These are phyloP conservation scores for Zasmidium angulare DNA, from an alignment of 2,329 filamentous ascomycete genomes.

Conservation along the genomic window DNA sequence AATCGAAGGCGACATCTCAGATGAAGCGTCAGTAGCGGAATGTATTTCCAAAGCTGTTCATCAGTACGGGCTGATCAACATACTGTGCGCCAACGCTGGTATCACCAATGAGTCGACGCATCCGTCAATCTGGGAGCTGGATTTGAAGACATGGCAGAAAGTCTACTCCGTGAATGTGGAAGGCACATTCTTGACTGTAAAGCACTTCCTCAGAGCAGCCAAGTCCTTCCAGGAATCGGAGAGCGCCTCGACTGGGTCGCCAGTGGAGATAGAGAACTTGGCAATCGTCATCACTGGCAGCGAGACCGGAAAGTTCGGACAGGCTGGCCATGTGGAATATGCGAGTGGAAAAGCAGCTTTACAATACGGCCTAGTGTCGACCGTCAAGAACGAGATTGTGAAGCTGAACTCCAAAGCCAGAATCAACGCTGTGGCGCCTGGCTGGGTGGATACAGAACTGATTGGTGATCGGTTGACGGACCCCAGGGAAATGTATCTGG, in stretches of 20 bases:
- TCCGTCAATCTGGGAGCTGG: conserved; percentile 55
- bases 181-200: conserved; percentile 57
- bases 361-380: conserved; percentile 54
- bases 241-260: too few relatives aligned
- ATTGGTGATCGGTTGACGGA: conserved; percentile 53
- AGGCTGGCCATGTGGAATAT: conserved; percentile 53
- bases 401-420: conserved; percentile 51
- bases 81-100: conserved; percentile 55
- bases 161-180: conserved; percentile 52
- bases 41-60: conserved; percentile 42
- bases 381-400: conserved; percentile 57
- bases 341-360: conserved; percentile 52
- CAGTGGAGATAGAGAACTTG: conserved; percentile 49
- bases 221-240: conserved; percentile 39
- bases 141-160: conserved; percentile 53
- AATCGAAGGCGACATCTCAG: conserved; percentile 49
- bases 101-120: conserved; percentile 51
- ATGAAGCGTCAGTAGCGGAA: conserved; percentile 46
- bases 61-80: conserved; percentile 52
- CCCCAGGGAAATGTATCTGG: conserved; percentile 50
- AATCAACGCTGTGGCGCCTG: conserved; percentile 55
- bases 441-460: conserved; percentile 49
- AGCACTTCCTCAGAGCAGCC: conserved; percentile 53
- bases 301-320: conserved; percentile 53
- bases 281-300: conserved; percentile 55